A percentile compares a stretch with the other conserved stretches of the same genome.
phyloP scores from a whole-genome alignment of 1,284 basidiomycete genomes.

The Naganishia liquefaciens region DNA sequence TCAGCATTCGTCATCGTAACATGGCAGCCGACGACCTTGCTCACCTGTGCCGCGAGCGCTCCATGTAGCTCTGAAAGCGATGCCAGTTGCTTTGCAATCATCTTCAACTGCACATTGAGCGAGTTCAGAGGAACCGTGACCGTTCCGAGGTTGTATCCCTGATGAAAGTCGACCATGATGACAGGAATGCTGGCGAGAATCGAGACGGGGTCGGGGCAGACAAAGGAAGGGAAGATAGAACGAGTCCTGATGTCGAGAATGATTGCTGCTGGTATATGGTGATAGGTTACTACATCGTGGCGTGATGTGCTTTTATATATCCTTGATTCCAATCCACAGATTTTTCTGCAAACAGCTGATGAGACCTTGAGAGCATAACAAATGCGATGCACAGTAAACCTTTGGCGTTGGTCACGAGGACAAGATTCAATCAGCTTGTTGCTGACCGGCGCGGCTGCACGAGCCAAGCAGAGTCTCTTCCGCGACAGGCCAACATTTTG shows the following conservation, averaged over 20 bases:
- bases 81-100: constrained; percentile 15
- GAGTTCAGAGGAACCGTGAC: constrained; percentile 12
- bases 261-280: not conserved
- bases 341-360: not conserved
- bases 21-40: not conserved
- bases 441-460: not conserved
- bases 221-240: not conserved
- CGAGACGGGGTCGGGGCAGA: not conserved
- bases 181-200: not conserved
- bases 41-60: constrained; percentile 11
- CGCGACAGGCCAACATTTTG: not conserved
- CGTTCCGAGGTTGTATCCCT: constrained; percentile 25
- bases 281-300: too few species aligned
- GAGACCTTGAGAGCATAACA: not conserved
- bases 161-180: constrained; percentile 25
- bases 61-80: constrained; percentile 18
- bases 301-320: too few species aligned
- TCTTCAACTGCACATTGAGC: constrained; percentile 16
- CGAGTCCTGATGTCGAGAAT: not conserved
- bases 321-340: not conserved
- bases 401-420: constrained; percentile 8
- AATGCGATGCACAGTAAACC: not conserved
- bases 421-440: not conserved
- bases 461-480: not conserved
- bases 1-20: not conserved